Conservation (phyloP, 2,329 filamentous ascomycete genomes). For the Phaeosphaeriaceae sp. region DNA sequence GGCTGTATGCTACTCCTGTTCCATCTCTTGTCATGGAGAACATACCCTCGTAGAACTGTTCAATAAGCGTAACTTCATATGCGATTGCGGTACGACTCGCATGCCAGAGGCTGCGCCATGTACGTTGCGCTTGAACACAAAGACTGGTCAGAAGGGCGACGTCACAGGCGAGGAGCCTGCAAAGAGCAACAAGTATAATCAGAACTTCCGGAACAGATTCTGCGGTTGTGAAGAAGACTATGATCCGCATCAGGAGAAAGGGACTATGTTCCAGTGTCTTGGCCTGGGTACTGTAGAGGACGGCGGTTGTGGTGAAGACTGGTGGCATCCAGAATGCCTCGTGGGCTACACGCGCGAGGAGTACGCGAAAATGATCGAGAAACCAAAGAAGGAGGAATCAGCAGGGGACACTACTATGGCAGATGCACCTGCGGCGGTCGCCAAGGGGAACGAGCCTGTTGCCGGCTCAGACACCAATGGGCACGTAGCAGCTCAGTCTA, state of each 20-base stretch:
- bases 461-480: slow-evolving; percentile 13
- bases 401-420: slow-evolving; percentile 12
- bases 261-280: slow-evolving; percentile 97
- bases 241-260: slow-evolving; percentile 86
- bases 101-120: slow-evolving; percentile 76
- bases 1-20: slow-evolving; percentile 95
- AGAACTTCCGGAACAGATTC: slow-evolving; percentile 93
- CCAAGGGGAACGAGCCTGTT: slow-evolving; percentile 8
- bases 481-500: slow-evolving; percentile 11
- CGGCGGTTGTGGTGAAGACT: slow-evolving; percentile 94
- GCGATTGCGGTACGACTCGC: slow-evolving; percentile 91
- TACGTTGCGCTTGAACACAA: slow-evolving; percentile 73
- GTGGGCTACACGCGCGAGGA: slow-evolving; percentile 80
- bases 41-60: slow-evolving; percentile 96
- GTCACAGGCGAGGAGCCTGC: slow-evolving; percentile 79
- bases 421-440: slow-evolving; percentile 5
- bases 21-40: slow-evolving; percentile 94
- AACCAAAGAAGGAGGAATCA: slow-evolving; percentile 21
- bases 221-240: slow-evolving; percentile 90
- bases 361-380: slow-evolving; percentile 60
- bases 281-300: slow-evolving; percentile 80
- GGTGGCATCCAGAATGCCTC: slow-evolving; percentile 95
- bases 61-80: slow-evolving; percentile 92
- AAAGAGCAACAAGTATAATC: slow-evolving; percentile 85
- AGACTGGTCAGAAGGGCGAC: slow-evolving; percentile 76